Conservation (phyloP, 257 asterid species). For the Przewalskia tangutica region DNA sequence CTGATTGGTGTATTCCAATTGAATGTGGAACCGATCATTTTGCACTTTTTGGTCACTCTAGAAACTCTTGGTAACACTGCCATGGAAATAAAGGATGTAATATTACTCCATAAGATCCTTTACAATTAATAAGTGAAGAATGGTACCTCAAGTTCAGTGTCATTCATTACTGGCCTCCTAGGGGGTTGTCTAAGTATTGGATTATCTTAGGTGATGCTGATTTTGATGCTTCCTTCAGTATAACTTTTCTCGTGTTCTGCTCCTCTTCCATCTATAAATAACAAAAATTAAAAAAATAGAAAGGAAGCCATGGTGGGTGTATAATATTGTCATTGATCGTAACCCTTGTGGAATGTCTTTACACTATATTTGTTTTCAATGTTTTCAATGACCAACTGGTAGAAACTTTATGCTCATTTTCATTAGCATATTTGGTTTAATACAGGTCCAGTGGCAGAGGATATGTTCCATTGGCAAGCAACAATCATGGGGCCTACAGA, state of each 20-base stretch:
- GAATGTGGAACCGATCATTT: neutral
- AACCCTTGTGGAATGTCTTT: neutral
- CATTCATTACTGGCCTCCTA: neutral
- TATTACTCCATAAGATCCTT: neutral
- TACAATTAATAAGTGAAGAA: neutral
- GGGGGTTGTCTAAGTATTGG: neutral
- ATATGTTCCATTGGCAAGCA: conserved; percentile 44
- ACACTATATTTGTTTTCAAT: neutral
- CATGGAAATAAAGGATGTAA: neutral
- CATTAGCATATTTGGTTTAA: neutral
- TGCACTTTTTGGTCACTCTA: neutral
- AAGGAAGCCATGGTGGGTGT: neutral
- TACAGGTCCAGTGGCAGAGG: conserved; percentile 6
- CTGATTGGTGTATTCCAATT: neutral
- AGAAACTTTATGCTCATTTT: neutral
- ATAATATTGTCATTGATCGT: neutral
- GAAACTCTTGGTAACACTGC: neutral
- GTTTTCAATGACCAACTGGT: neutral
- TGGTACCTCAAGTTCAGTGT: neutral
- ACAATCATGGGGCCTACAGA: conserved; percentile 42
- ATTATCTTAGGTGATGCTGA: neutral
- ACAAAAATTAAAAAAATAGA: neutral
- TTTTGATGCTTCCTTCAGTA: neutral
- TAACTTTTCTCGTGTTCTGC: neutral
- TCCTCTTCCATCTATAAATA: neutral